Conservation (phyloP, 306 rosid genomes). For the Hippophae rhamnoides region DNA sequence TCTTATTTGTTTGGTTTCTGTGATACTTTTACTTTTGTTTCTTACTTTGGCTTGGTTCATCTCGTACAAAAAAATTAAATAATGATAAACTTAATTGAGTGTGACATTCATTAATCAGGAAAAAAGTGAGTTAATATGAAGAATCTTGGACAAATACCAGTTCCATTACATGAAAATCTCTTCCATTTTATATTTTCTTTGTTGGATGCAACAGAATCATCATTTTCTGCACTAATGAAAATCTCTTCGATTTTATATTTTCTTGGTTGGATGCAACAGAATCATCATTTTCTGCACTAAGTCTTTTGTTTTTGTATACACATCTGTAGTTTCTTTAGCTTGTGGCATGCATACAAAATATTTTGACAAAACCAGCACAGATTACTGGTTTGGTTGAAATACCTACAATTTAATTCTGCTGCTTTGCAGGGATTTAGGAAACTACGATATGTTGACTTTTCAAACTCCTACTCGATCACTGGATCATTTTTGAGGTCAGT, state of each 20-base stretch:
- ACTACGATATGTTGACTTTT: constrained; percentile 77
- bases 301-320: neutral
- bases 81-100: no score
- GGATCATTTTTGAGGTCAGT: constrained; percentile 82
- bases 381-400: constrained; percentile 1
- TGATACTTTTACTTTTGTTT: no score
- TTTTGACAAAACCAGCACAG: neutral
- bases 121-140: no score
- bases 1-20: no score
- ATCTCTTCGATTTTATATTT: no score
- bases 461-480: constrained; percentile 88
- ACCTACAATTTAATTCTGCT: constrained; percentile 5
- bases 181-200: no score
- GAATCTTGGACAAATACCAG: no score
- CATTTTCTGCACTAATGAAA: neutral
- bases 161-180: no score
- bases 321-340: constrained; percentile 3
- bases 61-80: no score
- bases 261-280: neutral
- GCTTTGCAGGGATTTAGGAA: constrained; percentile 67
- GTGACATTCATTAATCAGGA: no score
- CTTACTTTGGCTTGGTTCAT: no score
- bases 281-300: neutral
- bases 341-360: neutral
- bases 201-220: neutral